Evolutionary conservation across 1,139 yeast species (phyloP).

Genomic region (Taphrina flavorubra): DNA sequence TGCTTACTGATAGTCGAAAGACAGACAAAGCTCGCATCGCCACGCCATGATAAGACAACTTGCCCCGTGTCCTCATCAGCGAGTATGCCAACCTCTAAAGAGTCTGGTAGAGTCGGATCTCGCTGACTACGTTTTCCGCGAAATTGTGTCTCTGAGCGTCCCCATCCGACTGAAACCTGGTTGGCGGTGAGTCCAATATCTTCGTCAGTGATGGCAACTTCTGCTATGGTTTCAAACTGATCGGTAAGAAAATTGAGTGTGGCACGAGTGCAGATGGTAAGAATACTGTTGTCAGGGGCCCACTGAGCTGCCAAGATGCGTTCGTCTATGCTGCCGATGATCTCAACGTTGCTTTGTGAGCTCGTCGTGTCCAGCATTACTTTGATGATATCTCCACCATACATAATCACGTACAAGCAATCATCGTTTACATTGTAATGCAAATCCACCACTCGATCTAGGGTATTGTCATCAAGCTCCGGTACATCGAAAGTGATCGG

Average conservation of each 20-base stretch:
- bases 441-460: slow-evolving; percentile 8
- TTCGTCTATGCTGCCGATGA: slow-evolving; percentile 83
- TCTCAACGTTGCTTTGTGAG: slow-evolving; percentile 60
- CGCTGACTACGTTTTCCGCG: slow-evolving; percentile 90
- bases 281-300: slow-evolving; percentile 91
- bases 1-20: slow-evolving; percentile 64
- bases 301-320: slow-evolving; percentile 78
- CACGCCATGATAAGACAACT: slow-evolving; percentile 81
- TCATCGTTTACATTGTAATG: slow-evolving; percentile 21
- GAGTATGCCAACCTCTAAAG: slow-evolving; percentile 66
- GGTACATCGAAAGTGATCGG: slow-evolving; percentile 12
- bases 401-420: slow-evolving; percentile 48
- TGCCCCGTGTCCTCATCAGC: slow-evolving; percentile 56
- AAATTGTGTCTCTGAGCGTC: slow-evolving; percentile 94
- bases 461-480: neutral
- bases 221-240: slow-evolving; percentile 78
- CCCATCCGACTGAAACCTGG: slow-evolving; percentile 99
- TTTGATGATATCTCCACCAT: slow-evolving; percentile 51
- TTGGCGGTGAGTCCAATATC: slow-evolving; percentile 72
- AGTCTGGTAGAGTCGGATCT: slow-evolving; percentile 90
- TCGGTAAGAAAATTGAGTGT: slow-evolving; percentile 66
- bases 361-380: slow-evolving; percentile 58
- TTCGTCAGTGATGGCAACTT: slow-evolving; percentile 61
- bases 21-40: slow-evolving; percentile 86
- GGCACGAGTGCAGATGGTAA: slow-evolving; percentile 60